These are phyloP conservation scores for Phycomyces nitens DNA, from an alignment of 192 early-diverging fungal genomes.

Conservation along the genomic window DNA sequence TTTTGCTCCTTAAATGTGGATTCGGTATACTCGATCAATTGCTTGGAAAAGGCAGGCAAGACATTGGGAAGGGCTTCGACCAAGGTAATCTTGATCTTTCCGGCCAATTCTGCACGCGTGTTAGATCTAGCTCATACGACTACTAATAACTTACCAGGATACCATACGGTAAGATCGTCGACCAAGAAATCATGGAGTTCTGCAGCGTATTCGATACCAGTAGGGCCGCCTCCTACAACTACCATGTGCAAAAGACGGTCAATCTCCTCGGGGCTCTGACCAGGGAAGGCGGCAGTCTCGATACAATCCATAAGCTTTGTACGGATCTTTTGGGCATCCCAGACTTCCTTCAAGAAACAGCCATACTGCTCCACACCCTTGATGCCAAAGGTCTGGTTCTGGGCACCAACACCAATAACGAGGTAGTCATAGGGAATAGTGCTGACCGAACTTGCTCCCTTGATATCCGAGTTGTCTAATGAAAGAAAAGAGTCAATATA, in stretches of 20 bases:
- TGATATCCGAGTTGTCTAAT: constrained; percentile 68
- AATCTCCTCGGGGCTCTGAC: constrained; percentile 68
- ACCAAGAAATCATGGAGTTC: constrained; percentile 80
- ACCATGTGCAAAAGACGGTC: constrained; percentile 76
- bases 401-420: constrained; percentile 72
- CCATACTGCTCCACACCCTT: constrained; percentile 69
- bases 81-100: constrained; percentile 74
- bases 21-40: constrained; percentile 81
- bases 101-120: constrained; percentile 51
- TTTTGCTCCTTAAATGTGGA: constrained; percentile 72
- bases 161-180: constrained; percentile 71
- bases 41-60: constrained; percentile 71
- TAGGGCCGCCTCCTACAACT: constrained; percentile 70
- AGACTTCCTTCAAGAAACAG: constrained; percentile 73
- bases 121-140: not conserved
- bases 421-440: constrained; percentile 73
- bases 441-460: constrained; percentile 50
- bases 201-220: constrained; percentile 68
- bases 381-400: constrained; percentile 81
- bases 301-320: constrained; percentile 75
- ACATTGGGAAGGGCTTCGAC: constrained; percentile 78
- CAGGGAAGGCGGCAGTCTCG: constrained; percentile 67
- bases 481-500: constrained; percentile 2
- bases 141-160: constrained; percentile 57
- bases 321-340: constrained; percentile 80